These are phyloP conservation scores for Suhomyces taliae DNA, from an alignment of 1,139 yeast species.

Conservation along the genomic window DNA sequence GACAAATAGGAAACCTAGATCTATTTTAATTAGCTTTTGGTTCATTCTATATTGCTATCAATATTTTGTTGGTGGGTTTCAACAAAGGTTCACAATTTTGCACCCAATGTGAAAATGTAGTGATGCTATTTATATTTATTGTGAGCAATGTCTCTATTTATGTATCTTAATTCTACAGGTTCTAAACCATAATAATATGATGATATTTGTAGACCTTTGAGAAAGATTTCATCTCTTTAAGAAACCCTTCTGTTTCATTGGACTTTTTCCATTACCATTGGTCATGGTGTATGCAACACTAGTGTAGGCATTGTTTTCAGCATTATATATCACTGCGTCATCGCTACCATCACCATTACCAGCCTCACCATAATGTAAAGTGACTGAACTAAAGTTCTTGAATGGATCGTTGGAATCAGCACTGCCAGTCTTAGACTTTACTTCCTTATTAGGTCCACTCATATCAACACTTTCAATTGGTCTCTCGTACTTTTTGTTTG, in stretches of 20 bases:
- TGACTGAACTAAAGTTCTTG: slow-evolving; percentile 83
- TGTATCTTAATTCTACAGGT: too few relatives aligned
- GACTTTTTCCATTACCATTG: slow-evolving; percentile 19
- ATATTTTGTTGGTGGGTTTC: too few relatives aligned
- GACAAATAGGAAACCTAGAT: too few relatives aligned
- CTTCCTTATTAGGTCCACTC: slow-evolving; percentile 11
- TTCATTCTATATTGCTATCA: too few relatives aligned
- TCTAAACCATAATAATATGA: too few relatives aligned
- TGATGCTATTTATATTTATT: too few relatives aligned
- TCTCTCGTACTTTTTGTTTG: slow-evolving; percentile 30
- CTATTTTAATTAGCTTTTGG: too few relatives aligned
- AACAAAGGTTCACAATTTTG: too few relatives aligned
- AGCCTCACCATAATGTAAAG: slow-evolving; percentile 70
- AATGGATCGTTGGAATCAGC: slow-evolving; percentile 66
- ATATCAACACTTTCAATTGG: slow-evolving; percentile 29
- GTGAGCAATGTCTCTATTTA: too few relatives aligned
- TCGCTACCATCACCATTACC: slow-evolving; percentile 25
- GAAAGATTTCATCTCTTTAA: slow-evolving; percentile 20
- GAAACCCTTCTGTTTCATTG: slow-evolving; percentile 37
- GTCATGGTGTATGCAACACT: slow-evolving; percentile 68
- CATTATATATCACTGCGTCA: slow-evolving; percentile 40
- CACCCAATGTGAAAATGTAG: too few relatives aligned
- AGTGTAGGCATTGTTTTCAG: slow-evolving; percentile 56
- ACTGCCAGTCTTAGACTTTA: slow-evolving; percentile 5
- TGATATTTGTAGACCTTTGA: too few relatives aligned